Base-by-base conservation (phyloP, 768 basidiomycete genomes). In the Tricholoma sp. region DNA sequence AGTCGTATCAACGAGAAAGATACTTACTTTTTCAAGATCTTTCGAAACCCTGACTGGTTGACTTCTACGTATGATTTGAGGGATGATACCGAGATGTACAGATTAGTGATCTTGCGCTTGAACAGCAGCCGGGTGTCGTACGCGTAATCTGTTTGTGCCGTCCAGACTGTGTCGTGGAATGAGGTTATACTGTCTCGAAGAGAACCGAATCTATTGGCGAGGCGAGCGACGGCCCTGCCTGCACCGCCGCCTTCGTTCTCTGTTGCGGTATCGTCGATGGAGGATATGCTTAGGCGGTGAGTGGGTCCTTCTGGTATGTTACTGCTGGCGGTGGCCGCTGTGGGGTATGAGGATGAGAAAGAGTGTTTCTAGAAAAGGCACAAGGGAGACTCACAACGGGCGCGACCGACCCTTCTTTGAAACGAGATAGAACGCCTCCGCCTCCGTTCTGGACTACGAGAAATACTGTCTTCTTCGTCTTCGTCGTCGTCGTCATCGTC, bases 1-100 rank as follows among this genome's bases (percentile, higher is more conserved):
- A n/a, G n/a, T n/a, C n/a, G n/a, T n/a, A n/a, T n/a, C 56, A 6
- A 24, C 24, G 24, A 27, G 24, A 5, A n/a, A 27, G 24, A 27
- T 70, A n/a, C 84, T 57, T 67, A 94, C 89, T 98, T 98, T 74
- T 98, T 98, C 67, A 95, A 69, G 35, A 96, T 94, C 78, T 98
- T 98, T 63, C 92, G 83, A 73, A 98, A 93, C 1, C 94, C 96
- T 0, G 92, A 89, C 68, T 91, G 82, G 69, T 98, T 98, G 57
- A 97, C 75, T 65, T 98, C 93, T 56, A 93, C 84, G 61, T 93
- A 99, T 5, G 92, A 89, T 68, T 80, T 83, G 56, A 98, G 79
- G 27, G 86, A 84, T 12, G 85, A 86, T 47, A 87, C 79, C 5
- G 84, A 78, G 45, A 94, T 83, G 69, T 90, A 97, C 10, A 94